phyloP scores from a whole-genome alignment of 441 rosid genomes.

The Gossypium davidsonii region DNA sequence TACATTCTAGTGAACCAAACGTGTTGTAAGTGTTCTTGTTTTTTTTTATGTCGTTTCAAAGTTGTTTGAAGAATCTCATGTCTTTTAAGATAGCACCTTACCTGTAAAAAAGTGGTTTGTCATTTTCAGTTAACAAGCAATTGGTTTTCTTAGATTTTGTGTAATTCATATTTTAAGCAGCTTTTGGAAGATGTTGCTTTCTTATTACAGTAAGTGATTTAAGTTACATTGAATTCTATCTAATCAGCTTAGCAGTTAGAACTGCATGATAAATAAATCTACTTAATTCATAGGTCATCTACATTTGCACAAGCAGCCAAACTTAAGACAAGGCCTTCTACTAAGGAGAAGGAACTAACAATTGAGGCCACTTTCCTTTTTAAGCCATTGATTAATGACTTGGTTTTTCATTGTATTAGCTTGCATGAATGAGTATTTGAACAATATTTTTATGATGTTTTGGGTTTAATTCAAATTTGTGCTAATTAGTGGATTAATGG shows the following conservation, averaged over 20 bases:
- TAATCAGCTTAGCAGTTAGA: not conserved
- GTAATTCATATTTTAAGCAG: not conserved
- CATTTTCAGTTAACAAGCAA: not conserved
- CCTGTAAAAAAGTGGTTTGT: not conserved
- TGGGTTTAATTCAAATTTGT: not conserved
- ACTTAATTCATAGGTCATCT: too few species aligned
- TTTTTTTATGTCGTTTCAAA: too few species aligned
- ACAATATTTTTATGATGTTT: slow-evolving; percentile 2
- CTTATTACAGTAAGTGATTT: not conserved
- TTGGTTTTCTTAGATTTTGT: not conserved
- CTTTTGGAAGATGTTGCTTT: not conserved
- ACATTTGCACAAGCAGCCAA: too few species aligned
- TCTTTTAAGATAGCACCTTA: not conserved
- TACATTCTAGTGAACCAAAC: too few species aligned
- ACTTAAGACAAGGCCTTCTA: too few species aligned
- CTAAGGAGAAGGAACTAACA: slow-evolving; percentile 39
- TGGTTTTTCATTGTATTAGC: not conserved
- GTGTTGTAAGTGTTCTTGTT: too few species aligned
- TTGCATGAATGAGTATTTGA: slow-evolving; percentile 2
- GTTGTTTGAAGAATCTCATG: not conserved
- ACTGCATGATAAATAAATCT: not conserved
- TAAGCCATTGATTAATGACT: not conserved
- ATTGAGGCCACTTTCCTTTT: slow-evolving; percentile 29
- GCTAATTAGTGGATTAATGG: not conserved
- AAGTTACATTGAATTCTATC: not conserved